Base-by-base conservation (phyloP, 495 filamentous ascomycete species). In the Corynascus novoguineensis region DNA sequence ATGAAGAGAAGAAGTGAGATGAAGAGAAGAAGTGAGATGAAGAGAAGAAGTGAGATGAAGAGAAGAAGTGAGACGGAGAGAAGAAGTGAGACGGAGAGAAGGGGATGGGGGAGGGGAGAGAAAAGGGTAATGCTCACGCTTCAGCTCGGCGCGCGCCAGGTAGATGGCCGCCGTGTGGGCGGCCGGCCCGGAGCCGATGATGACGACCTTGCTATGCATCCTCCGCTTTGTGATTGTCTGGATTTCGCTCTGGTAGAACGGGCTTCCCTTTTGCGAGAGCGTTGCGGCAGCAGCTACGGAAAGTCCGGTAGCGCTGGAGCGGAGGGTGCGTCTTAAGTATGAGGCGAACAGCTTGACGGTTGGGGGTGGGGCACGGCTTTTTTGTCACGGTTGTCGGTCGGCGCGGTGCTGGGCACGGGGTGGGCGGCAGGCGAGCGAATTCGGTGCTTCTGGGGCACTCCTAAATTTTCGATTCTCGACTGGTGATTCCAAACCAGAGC, bases 81-180 rank as follows among this genome's bases (percentile, higher is more conserved):
- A n/a, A n/a, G n/a, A n/a, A n/a, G n/a, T n/a, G n/a, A n/a, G n/a
- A n/a, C n/a, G n/a, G n/a, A n/a, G n/a, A n/a, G n/a, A n/a, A n/a
- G n/a, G n/a, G n/a, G 17, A 50, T n/a, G 21, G 15, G 32, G n/a
- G 5, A 2, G 32, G 1, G 14, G 11, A 24, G 40, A 38, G 10
- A 21, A 21, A 31, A 31, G 4, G 24, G 24, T n/a, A 54, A 29
- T 21, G 53, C 59, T 63, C 57, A 81, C 77, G 87, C 68, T 88
- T 86, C 61, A 98, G 76, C 71, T 98, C 91, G 60, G 93, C 93
- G 68, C 93, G 88, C 27, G 91, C 86, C 58, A 96, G 86, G 72
- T 98, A 98, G 69, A 98, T 83, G 62, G 92, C 93, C 55, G 93
- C 93, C 38, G 93, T 97, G 78, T 98, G 93, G 69, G 90, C 93